These are phyloP conservation scores for Triangularia verruculosa DNA, from an alignment of 2,329 filamentous ascomycete genomes.

Conservation along the genomic window DNA sequence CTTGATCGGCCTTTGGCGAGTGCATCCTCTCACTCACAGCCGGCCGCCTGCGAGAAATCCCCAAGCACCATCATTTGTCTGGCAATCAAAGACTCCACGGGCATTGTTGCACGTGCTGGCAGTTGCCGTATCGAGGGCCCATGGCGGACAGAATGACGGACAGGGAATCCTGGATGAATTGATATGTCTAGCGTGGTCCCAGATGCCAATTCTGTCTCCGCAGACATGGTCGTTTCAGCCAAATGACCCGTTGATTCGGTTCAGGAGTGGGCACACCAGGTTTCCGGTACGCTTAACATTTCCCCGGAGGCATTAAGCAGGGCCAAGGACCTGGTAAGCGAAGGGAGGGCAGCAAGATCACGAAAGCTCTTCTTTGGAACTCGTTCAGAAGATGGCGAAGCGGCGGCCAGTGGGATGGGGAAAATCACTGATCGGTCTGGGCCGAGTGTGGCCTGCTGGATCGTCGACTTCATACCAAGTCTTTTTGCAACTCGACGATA, in stretches of 20 bases:
- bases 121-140: not conserved
- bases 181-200: not conserved
- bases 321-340: slow-evolving; percentile 6
- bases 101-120: not conserved
- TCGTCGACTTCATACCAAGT: not conserved
- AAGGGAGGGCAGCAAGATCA: not conserved
- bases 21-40: not conserved
- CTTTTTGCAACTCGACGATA: not conserved
- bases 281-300: slow-evolving; percentile 5
- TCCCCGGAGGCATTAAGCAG: slow-evolving; percentile 1
- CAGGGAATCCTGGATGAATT: not conserved
- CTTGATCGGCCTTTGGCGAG: not conserved
- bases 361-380: not conserved
- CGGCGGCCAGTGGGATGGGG: not conserved
- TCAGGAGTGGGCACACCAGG: slow-evolving; percentile 4
- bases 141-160: not conserved
- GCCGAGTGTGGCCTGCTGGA: not conserved
- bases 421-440: not conserved
- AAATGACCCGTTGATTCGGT: slow-evolving; percentile 10
- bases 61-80: not conserved
- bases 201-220: not conserved
- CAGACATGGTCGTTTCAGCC: slow-evolving; percentile 8
- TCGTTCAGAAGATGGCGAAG: not conserved
- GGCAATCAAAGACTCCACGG: not conserved
- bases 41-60: not conserved